phyloP scores from a whole-genome alignment of 352 stramenopile genomes.

The Globisporangium carolinianum region DNA sequence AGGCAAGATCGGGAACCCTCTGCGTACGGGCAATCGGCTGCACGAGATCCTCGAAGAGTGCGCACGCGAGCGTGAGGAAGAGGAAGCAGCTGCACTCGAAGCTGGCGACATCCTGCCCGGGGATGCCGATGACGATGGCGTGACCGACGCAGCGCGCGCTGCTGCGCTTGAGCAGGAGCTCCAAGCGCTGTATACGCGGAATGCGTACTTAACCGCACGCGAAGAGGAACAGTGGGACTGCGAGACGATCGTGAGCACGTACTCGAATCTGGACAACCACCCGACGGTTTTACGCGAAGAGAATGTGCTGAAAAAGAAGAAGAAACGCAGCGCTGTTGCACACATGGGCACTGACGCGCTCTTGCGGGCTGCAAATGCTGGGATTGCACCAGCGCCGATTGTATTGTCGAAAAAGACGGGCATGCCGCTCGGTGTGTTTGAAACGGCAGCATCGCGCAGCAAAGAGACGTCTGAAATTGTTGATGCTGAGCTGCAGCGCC shows the following conservation, averaged over 20 bases:
- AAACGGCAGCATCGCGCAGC: slow-evolving; percentile 14
- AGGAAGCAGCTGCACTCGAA: slow-evolving; percentile 44
- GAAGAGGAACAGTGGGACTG: slow-evolving; percentile 91
- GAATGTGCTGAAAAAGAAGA: slow-evolving; percentile 61
- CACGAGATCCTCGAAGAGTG: slow-evolving; percentile 74
- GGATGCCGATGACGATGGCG: slow-evolving; percentile 20
- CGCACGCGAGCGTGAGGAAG: slow-evolving; percentile 51
- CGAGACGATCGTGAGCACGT: slow-evolving; percentile 97
- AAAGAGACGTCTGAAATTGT: not conserved
- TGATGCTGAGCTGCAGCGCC: too few species aligned
- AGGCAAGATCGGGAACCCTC: slow-evolving; percentile 70
- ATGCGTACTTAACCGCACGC: slow-evolving; percentile 55
- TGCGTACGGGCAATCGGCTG: slow-evolving; percentile 57
- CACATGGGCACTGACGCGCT: slow-evolving; percentile 14
- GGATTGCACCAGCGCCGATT: slow-evolving; percentile 39
- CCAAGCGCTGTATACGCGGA: slow-evolving; percentile 45
- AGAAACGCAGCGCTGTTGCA: slow-evolving; percentile 42
- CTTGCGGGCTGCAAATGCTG: slow-evolving; percentile 12
- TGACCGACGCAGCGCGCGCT: slow-evolving; percentile 9
- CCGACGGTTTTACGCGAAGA: slow-evolving; percentile 88
- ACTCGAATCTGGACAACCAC: slow-evolving; percentile 98
- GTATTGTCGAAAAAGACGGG: slow-evolving; percentile 93
- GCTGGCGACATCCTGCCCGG: slow-evolving; percentile 17
- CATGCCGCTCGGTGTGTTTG: slow-evolving; percentile 90
- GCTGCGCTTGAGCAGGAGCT: slow-evolving; percentile 5